Evolutionary conservation across 805 yeast species (phyloP), one percentile per base, ranked within the genome.

Genomic region (Wickerhamomyces strasburgensis): DNA sequence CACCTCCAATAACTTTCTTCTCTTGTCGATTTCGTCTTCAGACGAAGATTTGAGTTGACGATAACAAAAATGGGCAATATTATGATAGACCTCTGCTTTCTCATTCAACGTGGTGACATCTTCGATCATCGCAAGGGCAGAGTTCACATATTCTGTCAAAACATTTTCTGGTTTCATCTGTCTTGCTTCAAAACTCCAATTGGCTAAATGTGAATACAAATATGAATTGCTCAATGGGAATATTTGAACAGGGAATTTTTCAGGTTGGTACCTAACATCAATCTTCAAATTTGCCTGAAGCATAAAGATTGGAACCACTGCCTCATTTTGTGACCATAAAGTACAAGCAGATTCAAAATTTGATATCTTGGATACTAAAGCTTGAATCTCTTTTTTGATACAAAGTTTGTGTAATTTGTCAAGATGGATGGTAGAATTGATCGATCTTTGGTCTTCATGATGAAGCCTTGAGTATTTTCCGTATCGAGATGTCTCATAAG

Each of bases 1-100:
- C 8, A 57, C 60, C 2, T 49, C 43, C n/a, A 71, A 62, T 26
- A 76, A 57, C 14, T 51, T 58, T 15, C 65, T 63, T 5, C 65
- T 49, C 23, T 64, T 68, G 10, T 51, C 45, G 1, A 81, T 64
- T 13, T 72, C 72, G 4, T 68, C 72, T 29, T 61, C 65, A 14
- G 70, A 52, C 5, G 67, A 53, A 5, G 72, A 67, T 43, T 72
- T 69, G 19, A 72, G 58, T 48, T 84, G 89, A 6, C 64, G 59
- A 48, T 82, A 83, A 54, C 96, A 84, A 52, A 88, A 88, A 21
- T 68, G 64, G 0, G 89, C 97, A 47, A 83, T 69, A 3, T 68
- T 64, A 42, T 74, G 80, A 51, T 57, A 81, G 5, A 79, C 70
- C 25, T 62, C 57, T 0, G 79, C 74, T 29, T 59, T 52, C 23